phyloP scores from a whole-genome alignment of 2,329 filamentous ascomycete genomes.

The Fusarium protoensiforme region DNA sequence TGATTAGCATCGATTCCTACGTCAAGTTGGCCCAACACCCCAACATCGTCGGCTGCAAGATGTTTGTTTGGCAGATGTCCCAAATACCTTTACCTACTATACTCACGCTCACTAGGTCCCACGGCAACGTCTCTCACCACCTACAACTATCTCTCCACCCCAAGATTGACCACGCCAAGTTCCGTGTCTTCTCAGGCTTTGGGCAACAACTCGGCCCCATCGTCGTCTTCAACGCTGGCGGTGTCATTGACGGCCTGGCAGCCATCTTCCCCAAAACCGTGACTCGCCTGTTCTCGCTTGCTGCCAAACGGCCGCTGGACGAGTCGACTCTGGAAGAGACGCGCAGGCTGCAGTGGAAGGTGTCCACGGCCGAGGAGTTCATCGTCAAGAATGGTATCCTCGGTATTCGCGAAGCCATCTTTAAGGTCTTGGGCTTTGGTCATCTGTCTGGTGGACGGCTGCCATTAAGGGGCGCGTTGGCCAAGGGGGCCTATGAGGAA shows the following conservation, averaged over 20 bases:
- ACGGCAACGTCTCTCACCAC: conserved; percentile 72
- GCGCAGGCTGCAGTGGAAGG: conserved; percentile 68
- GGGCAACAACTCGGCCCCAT: conserved; percentile 74
- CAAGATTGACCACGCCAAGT: conserved; percentile 65
- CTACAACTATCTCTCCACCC: conserved; percentile 69
- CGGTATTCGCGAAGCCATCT: conserved; percentile 73
- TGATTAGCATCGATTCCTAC: conserved; percentile 66
- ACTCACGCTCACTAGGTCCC: conserved; percentile 68
- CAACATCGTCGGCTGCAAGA: conserved; percentile 76
- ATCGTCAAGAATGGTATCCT: conserved; percentile 70
- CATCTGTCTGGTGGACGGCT: conserved; percentile 67
- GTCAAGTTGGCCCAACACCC: conserved; percentile 67
- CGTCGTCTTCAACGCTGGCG: conserved; percentile 70
- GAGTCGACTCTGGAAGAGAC: conserved; percentile 62
- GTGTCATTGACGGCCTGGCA: conserved; percentile 74
- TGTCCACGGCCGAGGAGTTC: conserved; percentile 71
- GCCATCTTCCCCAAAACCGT: conserved; percentile 73
- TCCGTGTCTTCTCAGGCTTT: conserved; percentile 71
- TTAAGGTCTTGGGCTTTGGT: conserved; percentile 66
- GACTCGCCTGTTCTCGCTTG: conserved; percentile 65
- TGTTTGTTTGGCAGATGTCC: conserved; percentile 59
- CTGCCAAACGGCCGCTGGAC: too few relatives aligned
- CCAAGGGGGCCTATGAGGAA: conserved; percentile 50
- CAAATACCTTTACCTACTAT: conserved; percentile 60
- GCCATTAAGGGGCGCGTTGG: conserved; percentile 67